A percentile compares a stretch with the other conserved stretches of the same genome.
Conservation (phyloP, 2,329 filamentous ascomycete genomes). For the Thermoascus crustaceus region DNA sequence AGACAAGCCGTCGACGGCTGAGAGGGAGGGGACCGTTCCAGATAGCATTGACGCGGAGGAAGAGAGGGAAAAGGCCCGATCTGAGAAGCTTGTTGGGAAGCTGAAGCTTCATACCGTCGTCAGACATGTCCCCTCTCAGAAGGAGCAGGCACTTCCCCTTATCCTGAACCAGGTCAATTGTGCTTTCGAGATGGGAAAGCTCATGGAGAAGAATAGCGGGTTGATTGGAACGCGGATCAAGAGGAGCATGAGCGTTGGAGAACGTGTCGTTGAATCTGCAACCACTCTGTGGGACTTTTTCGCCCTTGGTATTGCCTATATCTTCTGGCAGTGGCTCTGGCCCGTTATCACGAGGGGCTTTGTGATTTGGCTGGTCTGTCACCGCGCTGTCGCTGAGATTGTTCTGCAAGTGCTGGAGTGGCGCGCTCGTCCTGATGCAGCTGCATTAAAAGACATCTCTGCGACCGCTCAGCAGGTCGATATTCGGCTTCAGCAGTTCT, state of each 20-base stretch:
- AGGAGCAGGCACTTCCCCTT: slow-evolving; percentile 69
- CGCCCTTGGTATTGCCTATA: slow-evolving; percentile 58
- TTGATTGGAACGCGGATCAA: slow-evolving; percentile 73
- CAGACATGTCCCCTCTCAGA: slow-evolving; percentile 65
- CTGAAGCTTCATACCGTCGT: slow-evolving; percentile 80
- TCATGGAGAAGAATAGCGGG: slow-evolving; percentile 84
- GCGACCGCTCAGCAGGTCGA: slow-evolving; percentile 96
- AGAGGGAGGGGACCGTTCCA: slow-evolving; percentile 27
- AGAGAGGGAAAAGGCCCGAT: slow-evolving; percentile 57
- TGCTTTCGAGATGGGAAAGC: slow-evolving; percentile 76
- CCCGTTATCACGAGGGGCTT: slow-evolving; percentile 67
- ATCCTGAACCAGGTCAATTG: slow-evolving; percentile 96
- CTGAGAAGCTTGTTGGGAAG: slow-evolving; percentile 68
- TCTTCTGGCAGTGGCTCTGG: slow-evolving; percentile 67
- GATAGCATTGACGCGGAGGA: slow-evolving; percentile 64
- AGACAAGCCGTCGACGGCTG: slow-evolving; percentile 51
- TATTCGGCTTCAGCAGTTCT: slow-evolving; percentile 94
- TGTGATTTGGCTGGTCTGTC: slow-evolving; percentile 67
- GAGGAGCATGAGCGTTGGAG: slow-evolving; percentile 82
- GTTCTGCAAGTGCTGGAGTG: slow-evolving; percentile 76
- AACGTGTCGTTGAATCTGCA: slow-evolving; percentile 88
- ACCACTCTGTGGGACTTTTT: slow-evolving; percentile 74
- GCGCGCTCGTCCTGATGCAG: slow-evolving; percentile 65
- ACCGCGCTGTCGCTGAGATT: slow-evolving; percentile 72
- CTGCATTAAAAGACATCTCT: slow-evolving; percentile 89